Conservation (phyloP, 805 yeast species). For the Ogataea methanolica region DNA sequence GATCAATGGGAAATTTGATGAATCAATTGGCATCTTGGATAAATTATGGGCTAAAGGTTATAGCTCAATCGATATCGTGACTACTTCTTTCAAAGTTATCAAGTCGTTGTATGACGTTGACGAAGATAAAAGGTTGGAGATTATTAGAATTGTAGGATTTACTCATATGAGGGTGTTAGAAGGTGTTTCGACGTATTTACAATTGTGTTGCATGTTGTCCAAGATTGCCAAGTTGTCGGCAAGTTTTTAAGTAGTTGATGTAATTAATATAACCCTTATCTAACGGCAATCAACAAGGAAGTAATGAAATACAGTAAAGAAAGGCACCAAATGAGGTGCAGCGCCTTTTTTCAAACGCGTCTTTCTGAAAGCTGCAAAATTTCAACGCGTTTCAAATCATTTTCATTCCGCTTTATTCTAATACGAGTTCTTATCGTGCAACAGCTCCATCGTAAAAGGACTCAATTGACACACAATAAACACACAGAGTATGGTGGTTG, state of each 20-base stretch:
- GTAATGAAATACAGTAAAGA: too few relatives aligned
- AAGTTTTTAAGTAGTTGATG: not conserved
- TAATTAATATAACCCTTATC: not conserved
- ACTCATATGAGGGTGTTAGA: constrained; percentile 90
- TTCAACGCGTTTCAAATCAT: too few relatives aligned
- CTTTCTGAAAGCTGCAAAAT: too few relatives aligned
- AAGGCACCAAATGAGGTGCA: too few relatives aligned
- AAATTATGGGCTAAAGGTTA: constrained; percentile 87
- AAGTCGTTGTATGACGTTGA: constrained; percentile 65
- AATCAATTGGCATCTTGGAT: constrained; percentile 58
- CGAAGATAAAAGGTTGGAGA: constrained; percentile 68
- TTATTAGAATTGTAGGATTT: constrained; percentile 82
- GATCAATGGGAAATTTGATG: constrained; percentile 43
- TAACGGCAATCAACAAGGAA: too few relatives aligned
- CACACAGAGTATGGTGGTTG: too few relatives aligned
- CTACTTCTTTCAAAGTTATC: constrained; percentile 84
- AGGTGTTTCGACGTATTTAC: constrained; percentile 86
- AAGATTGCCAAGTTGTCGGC: constrained; percentile 35
- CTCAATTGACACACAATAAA: too few relatives aligned
- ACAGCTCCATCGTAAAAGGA: too few relatives aligned
- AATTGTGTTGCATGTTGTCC: constrained; percentile 78
- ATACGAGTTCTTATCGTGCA: too few relatives aligned
- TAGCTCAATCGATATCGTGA: constrained; percentile 86
- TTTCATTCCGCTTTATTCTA: too few relatives aligned
- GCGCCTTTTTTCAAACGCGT: too few relatives aligned